Evolutionary conservation across 2,329 filamentous ascomycete species (phyloP), one percentile per base, ranked within the genome.

Genomic region (Colletotrichum noveboracense): DNA sequence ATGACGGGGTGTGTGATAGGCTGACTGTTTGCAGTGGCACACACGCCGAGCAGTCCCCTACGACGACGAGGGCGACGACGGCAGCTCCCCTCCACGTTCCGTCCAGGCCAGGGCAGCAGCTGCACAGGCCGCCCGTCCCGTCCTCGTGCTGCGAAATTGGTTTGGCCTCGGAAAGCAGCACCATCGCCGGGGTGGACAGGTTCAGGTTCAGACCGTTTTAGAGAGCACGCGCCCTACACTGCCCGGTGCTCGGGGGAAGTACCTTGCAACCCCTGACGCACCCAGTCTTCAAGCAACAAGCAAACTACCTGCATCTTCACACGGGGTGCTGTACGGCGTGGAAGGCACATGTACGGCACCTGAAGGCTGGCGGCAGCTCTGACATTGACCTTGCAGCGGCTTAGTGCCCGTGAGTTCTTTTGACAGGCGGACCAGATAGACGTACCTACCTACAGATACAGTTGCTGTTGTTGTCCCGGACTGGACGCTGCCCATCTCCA

Each of bases 261-360:
- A 34, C 69, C 72, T 75, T 72, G 62, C 68, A 71, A 52, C 68
- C 55, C 71, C 61, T 75, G 72, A 67, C 43, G 67, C 67, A 43
- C 66, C 71, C 24, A 66, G 71, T 65, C 66, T 68, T 71, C 60
- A 71, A 71, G 71, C 60, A 66, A 65, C 48, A 68, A 61, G 70
- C 62, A 71, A 58, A 18, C 8, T 55, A 12, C 36, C 16, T 36
- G 55, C 55, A 24, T 4, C 9, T 36, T 36, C n/a, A 64, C 61
- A 34, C 28, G n/a, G 43, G 43, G 43, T 52, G 38, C 43, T 52
- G 10, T 52, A 21, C 43, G 43, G 43, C n/a, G 43, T 52, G n/a
- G 18, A 52, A 52, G n/a, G 43, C 43, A 52, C 43, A 52, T 52
- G n/a, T 52, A 13, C 43, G n/a, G 43, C 38, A 55, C 36, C 65